phyloP scores from a whole-genome alignment of 805 yeast genomes.

The Nakazawaea ernobii region DNA sequence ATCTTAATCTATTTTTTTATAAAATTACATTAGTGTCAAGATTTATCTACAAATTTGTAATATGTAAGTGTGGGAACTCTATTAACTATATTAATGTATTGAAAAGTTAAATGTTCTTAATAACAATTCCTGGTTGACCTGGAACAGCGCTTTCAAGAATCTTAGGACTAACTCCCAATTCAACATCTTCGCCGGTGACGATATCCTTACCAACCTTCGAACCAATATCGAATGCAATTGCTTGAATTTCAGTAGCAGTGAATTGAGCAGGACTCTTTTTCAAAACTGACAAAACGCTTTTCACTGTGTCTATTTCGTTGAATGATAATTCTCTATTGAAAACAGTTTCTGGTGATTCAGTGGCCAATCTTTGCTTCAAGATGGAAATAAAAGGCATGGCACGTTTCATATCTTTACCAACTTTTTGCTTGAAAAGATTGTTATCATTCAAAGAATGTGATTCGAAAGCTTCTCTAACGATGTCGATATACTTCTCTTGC shows the following conservation, averaged over 20 bases:
- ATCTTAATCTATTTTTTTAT: too few species aligned
- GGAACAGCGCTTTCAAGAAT: slow-evolving; percentile 82
- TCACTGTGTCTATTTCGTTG: slow-evolving; percentile 66
- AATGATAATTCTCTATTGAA: slow-evolving; percentile 87
- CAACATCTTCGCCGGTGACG: slow-evolving; percentile 63
- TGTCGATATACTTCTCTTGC: slow-evolving; percentile 54
- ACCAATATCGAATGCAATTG: slow-evolving; percentile 61
- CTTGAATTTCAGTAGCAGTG: slow-evolving; percentile 50
- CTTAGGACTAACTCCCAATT: slow-evolving; percentile 59
- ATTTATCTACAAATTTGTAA: too few species aligned
- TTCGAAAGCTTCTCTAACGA: slow-evolving; percentile 74
- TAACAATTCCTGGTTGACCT: slow-evolving; percentile 83
- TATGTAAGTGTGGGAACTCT: not conserved
- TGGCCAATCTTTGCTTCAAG: slow-evolving; percentile 72
- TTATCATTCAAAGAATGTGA: slow-evolving; percentile 58
- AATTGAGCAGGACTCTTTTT: slow-evolving; percentile 59
- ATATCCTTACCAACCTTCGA: slow-evolving; percentile 57
- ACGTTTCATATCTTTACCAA: slow-evolving; percentile 89
- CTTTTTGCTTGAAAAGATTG: slow-evolving; percentile 54
- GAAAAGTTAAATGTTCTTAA: slow-evolving; percentile 49
- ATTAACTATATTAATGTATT: slow-evolving; percentile 12
- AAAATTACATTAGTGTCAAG: not conserved
- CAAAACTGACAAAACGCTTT: slow-evolving; percentile 47
- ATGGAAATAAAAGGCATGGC: slow-evolving; percentile 96
- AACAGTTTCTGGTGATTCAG: slow-evolving; percentile 68